Base-by-base conservation (phyloP, 345 rosid species). In the Eucalyptus paniculata region DNA sequence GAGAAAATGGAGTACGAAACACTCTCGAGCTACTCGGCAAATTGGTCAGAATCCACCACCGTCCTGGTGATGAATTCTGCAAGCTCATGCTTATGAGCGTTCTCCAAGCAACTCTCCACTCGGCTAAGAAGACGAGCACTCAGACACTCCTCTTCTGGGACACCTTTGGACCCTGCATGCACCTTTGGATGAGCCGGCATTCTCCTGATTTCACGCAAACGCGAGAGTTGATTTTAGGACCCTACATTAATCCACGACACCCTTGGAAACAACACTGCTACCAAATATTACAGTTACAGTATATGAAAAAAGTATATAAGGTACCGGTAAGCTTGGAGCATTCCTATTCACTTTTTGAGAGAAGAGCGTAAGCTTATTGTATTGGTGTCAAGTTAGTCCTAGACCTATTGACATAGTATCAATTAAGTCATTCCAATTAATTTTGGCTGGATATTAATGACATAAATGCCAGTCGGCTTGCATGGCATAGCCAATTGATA, bases 111-210 rank as follows among this genome's bases (percentile, higher is more conserved):
- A 86, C 67, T 77, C 28, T 23, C 89, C 87, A 24, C 93, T 87
- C 87, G 16, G 89, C 91, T 87, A 85, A 44, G 86, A 88, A 89
- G 94, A 90, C 91, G 91, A 90, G 94, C 88, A 90, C 91, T 47
- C 49, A n/a, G 91, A 60, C 89, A 58, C 47, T 62, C 87, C 47
- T 56, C 56, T 65, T 17, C 26, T 32, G 80, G 21, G 40, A 67
- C 80, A 67, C 80, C 58, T 86, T 9, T 17, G 13, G 56, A 30
- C 17, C 58, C 24, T 86, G 14, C 56, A 12, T 28, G 24, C 24
- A 17, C 50, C 50, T 17, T 30, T 65, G 37, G 72, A 65, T 65
- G 72, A 65, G 37, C 34, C 2, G 8, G 72, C 72, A 65, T 65
- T n/a, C 72, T 65, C 19, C 37, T n/a, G 37, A 30, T n/a, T 65